Evolutionary conservation across 345 rosid genomes (phyloP).

Genomic region (Crucihimalaya himalaica): DNA sequence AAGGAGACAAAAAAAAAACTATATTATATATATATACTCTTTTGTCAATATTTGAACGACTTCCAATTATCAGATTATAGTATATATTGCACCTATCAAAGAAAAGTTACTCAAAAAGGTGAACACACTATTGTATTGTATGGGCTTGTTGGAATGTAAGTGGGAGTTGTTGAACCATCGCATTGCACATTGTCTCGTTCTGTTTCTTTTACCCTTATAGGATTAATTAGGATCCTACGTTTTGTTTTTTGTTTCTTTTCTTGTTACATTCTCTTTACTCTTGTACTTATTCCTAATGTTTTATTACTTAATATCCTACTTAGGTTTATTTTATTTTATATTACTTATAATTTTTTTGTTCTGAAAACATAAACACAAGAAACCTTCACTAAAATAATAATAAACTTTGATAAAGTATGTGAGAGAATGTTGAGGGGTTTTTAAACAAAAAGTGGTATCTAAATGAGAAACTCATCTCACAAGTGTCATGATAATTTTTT

Average conservation of each 20-base stretch:
- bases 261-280: conserved; percentile 21
- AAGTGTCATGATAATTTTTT: too few relatives aligned
- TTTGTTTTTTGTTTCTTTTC: conserved; percentile 4
- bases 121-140: conserved; percentile 45
- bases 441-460: too few relatives aligned
- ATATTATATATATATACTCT: neutral
- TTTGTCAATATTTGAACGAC: conserved; percentile 30
- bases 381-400: too few relatives aligned
- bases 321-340: neutral
- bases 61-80: conserved; percentile 40
- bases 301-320: neutral
- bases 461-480: too few relatives aligned
- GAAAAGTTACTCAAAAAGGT: conserved; percentile 12
- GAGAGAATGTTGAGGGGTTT: too few relatives aligned
- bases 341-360: neutral
- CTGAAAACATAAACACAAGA: too few relatives aligned
- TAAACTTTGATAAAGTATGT: too few relatives aligned
- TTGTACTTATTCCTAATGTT: conserved; percentile 1
- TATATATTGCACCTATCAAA: conserved; percentile 33
- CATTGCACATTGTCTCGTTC: conserved; percentile 35
- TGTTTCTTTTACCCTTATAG: conserved; percentile 25
- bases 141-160: conserved; percentile 66
- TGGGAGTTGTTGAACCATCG: conserved; percentile 80
- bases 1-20: conserved; percentile 32
- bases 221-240: conserved; percentile 36